phyloP scores from a whole-genome alignment of 208 protist genomes.

The Acanthamoeba triangularis region DNA sequence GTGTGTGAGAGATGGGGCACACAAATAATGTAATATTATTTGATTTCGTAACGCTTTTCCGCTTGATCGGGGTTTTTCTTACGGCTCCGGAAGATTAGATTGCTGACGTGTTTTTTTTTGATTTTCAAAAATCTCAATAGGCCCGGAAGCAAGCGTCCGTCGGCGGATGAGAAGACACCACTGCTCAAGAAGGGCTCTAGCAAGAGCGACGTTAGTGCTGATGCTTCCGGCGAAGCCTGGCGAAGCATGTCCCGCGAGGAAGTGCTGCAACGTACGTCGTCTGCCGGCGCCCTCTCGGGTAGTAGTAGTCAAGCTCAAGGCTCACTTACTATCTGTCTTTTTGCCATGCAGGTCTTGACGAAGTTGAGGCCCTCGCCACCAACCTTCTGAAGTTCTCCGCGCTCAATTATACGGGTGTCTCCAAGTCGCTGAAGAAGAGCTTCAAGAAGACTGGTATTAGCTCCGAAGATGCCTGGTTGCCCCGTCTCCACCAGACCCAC shows the following conservation, averaged over 20 bases:
- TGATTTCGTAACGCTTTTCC: too few relatives aligned
- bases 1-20: too few relatives aligned
- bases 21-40: too few relatives aligned
- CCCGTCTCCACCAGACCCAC: slow-evolving; percentile 43
- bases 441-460: slow-evolving; percentile 70
- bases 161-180: slow-evolving; percentile 8
- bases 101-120: not conserved
- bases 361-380: slow-evolving; percentile 13
- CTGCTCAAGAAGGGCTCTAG: not conserved
- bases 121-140: not conserved
- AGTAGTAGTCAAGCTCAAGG: too few relatives aligned
- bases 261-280: not conserved
- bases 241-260: not conserved
- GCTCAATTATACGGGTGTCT: slow-evolving; percentile 70
- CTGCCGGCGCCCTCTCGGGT: not conserved
- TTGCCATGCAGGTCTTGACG: not conserved
- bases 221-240: not conserved
- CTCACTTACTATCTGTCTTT: not conserved
- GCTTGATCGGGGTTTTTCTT: too few relatives aligned
- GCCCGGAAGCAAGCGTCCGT: not conserved
- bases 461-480: slow-evolving; percentile 23
- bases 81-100: not conserved
- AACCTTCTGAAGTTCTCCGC: slow-evolving; percentile 67
- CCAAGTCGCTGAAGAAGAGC: slow-evolving; percentile 66
- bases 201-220: not conserved